Evolutionary conservation across 352 stramenopile species (phyloP).

Genomic region (Globisporangium solare): DNA sequence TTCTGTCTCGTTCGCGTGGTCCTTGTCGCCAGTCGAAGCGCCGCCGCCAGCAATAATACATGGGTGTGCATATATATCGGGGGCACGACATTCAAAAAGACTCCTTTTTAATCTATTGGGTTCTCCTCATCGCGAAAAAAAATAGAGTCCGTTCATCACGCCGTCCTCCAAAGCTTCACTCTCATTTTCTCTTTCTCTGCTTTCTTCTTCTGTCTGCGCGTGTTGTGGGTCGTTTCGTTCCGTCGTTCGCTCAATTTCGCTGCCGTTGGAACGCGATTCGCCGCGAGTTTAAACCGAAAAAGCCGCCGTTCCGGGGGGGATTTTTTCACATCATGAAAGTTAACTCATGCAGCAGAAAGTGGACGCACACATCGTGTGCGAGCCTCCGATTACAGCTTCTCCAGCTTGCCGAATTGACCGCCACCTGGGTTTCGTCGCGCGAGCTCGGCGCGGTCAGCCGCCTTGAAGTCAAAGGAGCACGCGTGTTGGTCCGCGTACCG

Average conservation of each 20-base stretch:
- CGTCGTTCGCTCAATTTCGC: no score
- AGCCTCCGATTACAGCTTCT: constrained; percentile 56
- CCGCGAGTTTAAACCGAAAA: no score
- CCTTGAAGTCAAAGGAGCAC: constrained; percentile 86
- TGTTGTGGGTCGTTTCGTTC: no score
- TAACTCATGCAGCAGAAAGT: no score
- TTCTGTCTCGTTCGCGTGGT: no score
- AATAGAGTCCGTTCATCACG: neutral
- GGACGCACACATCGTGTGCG: no score
- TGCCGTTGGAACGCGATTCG: no score
- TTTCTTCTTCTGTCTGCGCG: no score
- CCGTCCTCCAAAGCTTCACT: neutral
- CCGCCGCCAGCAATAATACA: neutral
- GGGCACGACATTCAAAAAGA: constrained; percentile 5
- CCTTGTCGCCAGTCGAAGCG: neutral
- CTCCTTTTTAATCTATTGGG: constrained; percentile 11
- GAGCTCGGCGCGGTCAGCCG: constrained; percentile 66
- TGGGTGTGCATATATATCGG: neutral
- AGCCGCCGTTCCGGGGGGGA: no score
- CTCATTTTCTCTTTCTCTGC: neutral
- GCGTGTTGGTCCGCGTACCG: constrained; percentile 85
- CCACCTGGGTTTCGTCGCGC: constrained; percentile 76
- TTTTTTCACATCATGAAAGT: no score
- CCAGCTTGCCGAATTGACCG: constrained; percentile 81
- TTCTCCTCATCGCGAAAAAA: constrained; percentile 4